Evolutionary conservation across 2,329 filamentous ascomycete genomes (phyloP).

Genomic region (Neocatenulostroma microsporum): DNA sequence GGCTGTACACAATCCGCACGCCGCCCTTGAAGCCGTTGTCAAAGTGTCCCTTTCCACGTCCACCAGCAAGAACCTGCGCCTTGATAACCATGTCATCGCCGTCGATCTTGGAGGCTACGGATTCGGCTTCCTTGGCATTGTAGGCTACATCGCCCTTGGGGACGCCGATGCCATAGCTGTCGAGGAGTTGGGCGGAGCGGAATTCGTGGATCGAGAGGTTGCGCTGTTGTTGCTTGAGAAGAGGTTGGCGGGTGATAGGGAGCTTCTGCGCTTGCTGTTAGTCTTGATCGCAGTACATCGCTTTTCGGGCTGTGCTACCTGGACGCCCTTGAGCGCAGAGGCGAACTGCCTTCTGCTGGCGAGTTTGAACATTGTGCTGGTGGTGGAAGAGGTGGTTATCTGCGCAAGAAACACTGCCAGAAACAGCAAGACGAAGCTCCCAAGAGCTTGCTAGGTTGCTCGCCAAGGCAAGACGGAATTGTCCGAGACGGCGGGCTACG

Average conservation of each 20-base stretch:
- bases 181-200: slow-evolving; percentile 85
- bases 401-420: not conserved
- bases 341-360: slow-evolving; percentile 73
- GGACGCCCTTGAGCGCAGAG: slow-evolving; percentile 69
- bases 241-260: slow-evolving; percentile 46
- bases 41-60: slow-evolving; percentile 94
- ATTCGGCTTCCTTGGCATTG: slow-evolving; percentile 78
- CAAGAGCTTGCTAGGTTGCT: not conserved
- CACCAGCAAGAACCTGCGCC: slow-evolving; percentile 95
- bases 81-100: slow-evolving; percentile 98
- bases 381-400: slow-evolving; percentile 2
- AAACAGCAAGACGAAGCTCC: slow-evolving; percentile 2
- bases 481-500: no score
- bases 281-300: not conserved
- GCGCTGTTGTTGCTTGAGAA: slow-evolving; percentile 62
- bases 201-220: slow-evolving; percentile 97
- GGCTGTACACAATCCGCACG: slow-evolving; percentile 97
- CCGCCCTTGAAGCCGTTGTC: slow-evolving; percentile 98
- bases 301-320: slow-evolving; percentile 42
- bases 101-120: slow-evolving; percentile 80
- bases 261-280: slow-evolving; percentile 44
- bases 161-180: slow-evolving; percentile 84
- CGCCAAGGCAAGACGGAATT: not conserved
- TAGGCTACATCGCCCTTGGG: slow-evolving; percentile 83
- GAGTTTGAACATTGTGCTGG: slow-evolving; percentile 68